A percentile compares a stretch with the other conserved stretches of the same genome.
phyloP scores from a whole-genome alignment of 2,329 filamentous ascomycete genomes.

The Bipolaris bicolor region DNA sequence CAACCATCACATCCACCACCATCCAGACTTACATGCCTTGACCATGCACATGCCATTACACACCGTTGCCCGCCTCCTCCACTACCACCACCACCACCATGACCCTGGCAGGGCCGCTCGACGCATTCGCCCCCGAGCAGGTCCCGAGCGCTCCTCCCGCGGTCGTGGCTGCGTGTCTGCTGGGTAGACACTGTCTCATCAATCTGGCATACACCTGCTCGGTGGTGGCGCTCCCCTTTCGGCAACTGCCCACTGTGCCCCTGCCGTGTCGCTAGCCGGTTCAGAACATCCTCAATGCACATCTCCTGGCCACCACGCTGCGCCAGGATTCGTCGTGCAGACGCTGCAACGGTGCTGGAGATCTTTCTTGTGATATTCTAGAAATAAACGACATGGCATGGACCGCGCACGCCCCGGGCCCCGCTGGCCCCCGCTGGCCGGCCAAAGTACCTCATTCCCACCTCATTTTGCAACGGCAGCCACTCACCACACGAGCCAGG shows the following conservation, averaged over 20 bases:
- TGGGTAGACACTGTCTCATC: conserved; percentile 31
- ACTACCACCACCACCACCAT: background rate
- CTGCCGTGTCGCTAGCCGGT: conserved; percentile 42
- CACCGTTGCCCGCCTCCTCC: background rate
- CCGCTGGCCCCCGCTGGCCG: conserved; percentile 37
- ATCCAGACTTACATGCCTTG: too few species aligned
- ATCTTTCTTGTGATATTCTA: conserved; percentile 51
- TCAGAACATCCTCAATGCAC: conserved; percentile 43
- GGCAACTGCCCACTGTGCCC: conserved; percentile 39
- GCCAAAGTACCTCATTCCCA: conserved; percentile 42
- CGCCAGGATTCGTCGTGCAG: conserved; percentile 46
- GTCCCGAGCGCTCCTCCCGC: conserved; percentile 32
- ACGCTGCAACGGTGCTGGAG: conserved; percentile 49
- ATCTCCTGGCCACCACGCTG: conserved; percentile 46
- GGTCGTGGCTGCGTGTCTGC: conserved; percentile 36
- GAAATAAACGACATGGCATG: conserved; percentile 49
- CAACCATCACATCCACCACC: background rate
- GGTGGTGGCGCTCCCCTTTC: conserved; percentile 44
- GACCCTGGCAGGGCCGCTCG: conserved; percentile 8
- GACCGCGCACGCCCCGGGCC: conserved; percentile 34
- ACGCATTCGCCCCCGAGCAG: conserved; percentile 24
- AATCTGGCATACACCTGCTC: conserved; percentile 42
- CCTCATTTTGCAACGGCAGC: conserved; percentile 49
- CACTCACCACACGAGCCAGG: conserved; percentile 49
- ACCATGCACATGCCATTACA: conserved; percentile 10